Conservation (phyloP, 164 flowering plant species). For the Chimonanthus salicifolius region DNA sequence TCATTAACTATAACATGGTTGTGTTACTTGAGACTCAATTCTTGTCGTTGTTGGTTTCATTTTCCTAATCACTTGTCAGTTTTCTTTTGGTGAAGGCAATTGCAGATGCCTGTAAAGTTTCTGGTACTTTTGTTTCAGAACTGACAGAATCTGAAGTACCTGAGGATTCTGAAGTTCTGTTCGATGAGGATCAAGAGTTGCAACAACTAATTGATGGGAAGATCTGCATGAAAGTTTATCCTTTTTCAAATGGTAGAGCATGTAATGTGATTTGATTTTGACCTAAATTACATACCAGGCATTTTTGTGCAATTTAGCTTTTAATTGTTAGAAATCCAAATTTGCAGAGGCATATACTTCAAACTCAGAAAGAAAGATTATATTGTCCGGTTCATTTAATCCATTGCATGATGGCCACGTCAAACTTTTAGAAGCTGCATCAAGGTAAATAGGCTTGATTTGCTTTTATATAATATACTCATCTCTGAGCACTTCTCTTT, state of each 20-base stretch:
- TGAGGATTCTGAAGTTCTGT: slow-evolving; percentile 49
- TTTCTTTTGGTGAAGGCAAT: slow-evolving; percentile 46
- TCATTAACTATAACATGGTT: not conserved
- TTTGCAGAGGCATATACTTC: slow-evolving; percentile 39
- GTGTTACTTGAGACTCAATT: not conserved
- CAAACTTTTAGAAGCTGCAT: slow-evolving; percentile 87
- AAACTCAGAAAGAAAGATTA: slow-evolving; percentile 64
- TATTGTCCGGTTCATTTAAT: slow-evolving; percentile 95
- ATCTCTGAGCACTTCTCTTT: not conserved
- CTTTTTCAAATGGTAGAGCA: slow-evolving; percentile 64
- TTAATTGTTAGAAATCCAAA: slow-evolving; percentile 17
- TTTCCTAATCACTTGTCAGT: slow-evolving; percentile 4
- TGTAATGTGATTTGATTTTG: not conserved
- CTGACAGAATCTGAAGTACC: slow-evolving; percentile 57
- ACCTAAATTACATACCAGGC: not conserved
- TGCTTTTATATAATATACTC: not conserved
- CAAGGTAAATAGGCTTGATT: slow-evolving; percentile 42
- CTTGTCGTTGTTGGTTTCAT: not conserved
- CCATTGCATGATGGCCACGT: slow-evolving; percentile 97
- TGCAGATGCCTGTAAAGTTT: slow-evolving; percentile 71
- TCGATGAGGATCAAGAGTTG: slow-evolving; percentile 72
- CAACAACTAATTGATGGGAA: slow-evolving; percentile 75
- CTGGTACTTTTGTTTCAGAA: slow-evolving; percentile 37
- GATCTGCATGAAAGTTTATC: slow-evolving; percentile 82
- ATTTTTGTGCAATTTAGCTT: not conserved